Evolutionary conservation across 1,284 basidiomycete species (phyloP).

Genomic region (Ceratobasidium theobromae): DNA sequence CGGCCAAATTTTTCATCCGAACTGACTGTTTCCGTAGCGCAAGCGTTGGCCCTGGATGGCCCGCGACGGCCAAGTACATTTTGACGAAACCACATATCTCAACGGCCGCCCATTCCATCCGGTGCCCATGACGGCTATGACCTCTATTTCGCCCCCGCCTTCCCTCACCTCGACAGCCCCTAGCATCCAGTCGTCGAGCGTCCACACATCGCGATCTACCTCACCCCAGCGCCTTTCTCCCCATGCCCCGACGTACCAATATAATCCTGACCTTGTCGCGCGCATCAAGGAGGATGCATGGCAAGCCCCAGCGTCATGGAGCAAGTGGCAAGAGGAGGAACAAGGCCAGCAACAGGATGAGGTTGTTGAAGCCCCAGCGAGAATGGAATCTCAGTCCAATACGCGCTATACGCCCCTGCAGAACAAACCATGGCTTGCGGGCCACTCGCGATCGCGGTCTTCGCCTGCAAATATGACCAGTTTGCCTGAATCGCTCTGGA

Average conservation of each 20-base stretch:
- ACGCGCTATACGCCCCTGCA: background rate
- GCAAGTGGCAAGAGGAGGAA: background rate
- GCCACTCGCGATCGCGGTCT: slow-evolving; percentile 21
- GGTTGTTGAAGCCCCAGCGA: slow-evolving; percentile 7
- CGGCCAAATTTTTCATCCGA: background rate
- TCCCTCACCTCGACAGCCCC: slow-evolving; percentile 18
- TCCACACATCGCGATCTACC: slow-evolving; percentile 21
- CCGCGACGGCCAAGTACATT: slow-evolving; percentile 40
- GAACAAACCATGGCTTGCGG: slow-evolving; percentile 7
- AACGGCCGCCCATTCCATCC: background rate
- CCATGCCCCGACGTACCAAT: slow-evolving; percentile 11
- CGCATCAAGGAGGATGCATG: slow-evolving; percentile 14
- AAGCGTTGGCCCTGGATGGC: slow-evolving; percentile 81
- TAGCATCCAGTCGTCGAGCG: slow-evolving; percentile 17
- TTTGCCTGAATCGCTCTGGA: slow-evolving; percentile 20
- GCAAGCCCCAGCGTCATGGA: slow-evolving; percentile 14
- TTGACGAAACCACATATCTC: slow-evolving; percentile 22
- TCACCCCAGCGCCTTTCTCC: slow-evolving; percentile 27
- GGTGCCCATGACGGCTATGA: background rate
- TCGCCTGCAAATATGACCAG: slow-evolving; percentile 19
- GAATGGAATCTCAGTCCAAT: background rate
- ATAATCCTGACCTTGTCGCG: slow-evolving; percentile 6
- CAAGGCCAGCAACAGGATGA: background rate
- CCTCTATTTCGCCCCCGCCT: background rate
- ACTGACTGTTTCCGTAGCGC: background rate